Percentiles rank a stretch among this genome's conserved stretches.
Evolutionary conservation across 2,329 filamentous ascomycete species (phyloP).

Genomic region (Talaromyces sp.): DNA sequence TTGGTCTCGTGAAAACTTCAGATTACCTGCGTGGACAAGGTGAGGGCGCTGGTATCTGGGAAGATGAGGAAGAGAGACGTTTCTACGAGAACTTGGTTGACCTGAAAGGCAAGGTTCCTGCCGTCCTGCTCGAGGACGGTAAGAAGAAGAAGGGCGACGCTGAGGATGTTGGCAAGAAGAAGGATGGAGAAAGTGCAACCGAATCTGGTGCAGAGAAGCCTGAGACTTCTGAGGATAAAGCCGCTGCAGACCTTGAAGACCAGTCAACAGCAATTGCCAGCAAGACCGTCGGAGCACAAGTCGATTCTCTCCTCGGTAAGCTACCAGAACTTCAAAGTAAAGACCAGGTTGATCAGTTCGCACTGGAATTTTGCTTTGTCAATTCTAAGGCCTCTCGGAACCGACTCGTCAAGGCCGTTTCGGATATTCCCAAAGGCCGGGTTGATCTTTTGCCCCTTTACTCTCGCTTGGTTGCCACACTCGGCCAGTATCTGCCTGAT

Average conservation of each 20-base stretch:
- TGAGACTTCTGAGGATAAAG: conserved; percentile 51
- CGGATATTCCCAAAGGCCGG: conserved; percentile 91
- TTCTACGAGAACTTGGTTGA: conserved; percentile 98
- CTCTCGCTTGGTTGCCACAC: conserved; percentile 87
- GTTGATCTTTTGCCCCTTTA: conserved; percentile 89
- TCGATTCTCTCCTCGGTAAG: conserved; percentile 83
- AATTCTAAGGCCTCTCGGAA: conserved; percentile 98
- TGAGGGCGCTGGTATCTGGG: conserved; percentile 94
- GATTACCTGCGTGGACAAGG: conserved; percentile 89
- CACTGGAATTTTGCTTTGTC: conserved; percentile 95
- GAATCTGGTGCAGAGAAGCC: conserved; percentile 50
- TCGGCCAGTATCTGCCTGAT: conserved; percentile 92
- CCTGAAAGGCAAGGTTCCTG: conserved; percentile 91
- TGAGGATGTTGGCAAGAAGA: conserved; percentile 83
- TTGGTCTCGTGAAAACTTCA: conserved; percentile 90
- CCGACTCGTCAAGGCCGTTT: conserved; percentile 85
- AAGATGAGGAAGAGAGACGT: conserved; percentile 94
- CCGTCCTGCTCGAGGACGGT: conserved; percentile 86
- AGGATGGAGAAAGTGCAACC: conserved; percentile 53
- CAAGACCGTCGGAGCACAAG: conserved; percentile 95
- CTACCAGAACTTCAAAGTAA: conserved; percentile 92
- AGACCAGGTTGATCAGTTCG: conserved; percentile 86
- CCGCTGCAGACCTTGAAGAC: conserved; percentile 66
- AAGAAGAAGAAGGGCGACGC: conserved; percentile 88
- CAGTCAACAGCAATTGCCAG: conserved; percentile 93